Percentiles rank a stretch among this genome's conserved stretches.
phyloP scores from a whole-genome alignment of 2,329 filamentous ascomycete species.

The Alternaria angustiovoidea region DNA sequence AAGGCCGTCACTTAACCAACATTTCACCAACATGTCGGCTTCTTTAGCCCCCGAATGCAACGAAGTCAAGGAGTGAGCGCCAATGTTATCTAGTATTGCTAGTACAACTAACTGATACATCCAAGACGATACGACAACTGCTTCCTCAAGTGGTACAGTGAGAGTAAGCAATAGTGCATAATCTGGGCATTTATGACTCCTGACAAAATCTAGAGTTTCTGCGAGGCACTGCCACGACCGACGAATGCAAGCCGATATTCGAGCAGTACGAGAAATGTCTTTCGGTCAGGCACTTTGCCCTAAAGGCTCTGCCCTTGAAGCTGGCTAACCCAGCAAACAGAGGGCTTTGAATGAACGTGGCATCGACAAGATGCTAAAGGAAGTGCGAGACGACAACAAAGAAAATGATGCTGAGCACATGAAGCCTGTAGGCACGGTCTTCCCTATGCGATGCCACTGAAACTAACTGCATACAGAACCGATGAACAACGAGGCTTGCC shows the following conservation, averaged over 20 bases:
- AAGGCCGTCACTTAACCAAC: conserved; percentile 10
- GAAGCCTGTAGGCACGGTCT: conserved; percentile 41
- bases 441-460: neutral
- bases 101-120: neutral
- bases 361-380: conserved; percentile 91
- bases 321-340: conserved; percentile 57
- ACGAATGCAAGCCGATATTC: conserved; percentile 88
- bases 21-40: conserved; percentile 74
- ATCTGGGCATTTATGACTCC: neutral
- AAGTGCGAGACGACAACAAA: conserved; percentile 86
- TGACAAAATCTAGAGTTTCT: conserved; percentile 73
- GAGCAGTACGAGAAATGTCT: conserved; percentile 88
- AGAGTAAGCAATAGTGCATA: conserved; percentile 70
- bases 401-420: conserved; percentile 82
- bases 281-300: conserved; percentile 65
- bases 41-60: conserved; percentile 96
- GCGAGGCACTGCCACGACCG: conserved; percentile 79
- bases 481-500: conserved; percentile 3
- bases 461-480: conserved; percentile 10
- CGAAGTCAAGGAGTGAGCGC: conserved; percentile 85
- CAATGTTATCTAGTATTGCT: neutral
- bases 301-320: neutral
- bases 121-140: conserved; percentile 91
- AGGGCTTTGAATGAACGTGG: conserved; percentile 85
- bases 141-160: conserved; percentile 99